Percentiles rank a stretch among this genome's conserved stretches.
phyloP scores from a whole-genome alignment of 1,284 basidiomycete species.

The Phenoliferia sp. region DNA sequence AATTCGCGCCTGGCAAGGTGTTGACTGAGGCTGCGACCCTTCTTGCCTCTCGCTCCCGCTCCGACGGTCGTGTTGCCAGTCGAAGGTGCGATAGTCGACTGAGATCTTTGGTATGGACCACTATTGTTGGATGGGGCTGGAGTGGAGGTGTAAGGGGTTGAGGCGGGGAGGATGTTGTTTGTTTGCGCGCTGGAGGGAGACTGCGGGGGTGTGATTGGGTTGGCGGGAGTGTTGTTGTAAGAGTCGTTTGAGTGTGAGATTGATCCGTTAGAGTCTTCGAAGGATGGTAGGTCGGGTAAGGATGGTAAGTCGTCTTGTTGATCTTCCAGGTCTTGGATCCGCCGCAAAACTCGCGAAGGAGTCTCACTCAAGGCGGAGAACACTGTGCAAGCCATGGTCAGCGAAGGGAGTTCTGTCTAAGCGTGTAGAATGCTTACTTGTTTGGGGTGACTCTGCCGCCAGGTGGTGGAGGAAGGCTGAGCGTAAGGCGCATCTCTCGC shows the following conservation, averaged over 20 bases:
- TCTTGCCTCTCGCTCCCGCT: no score
- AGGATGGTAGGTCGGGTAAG: slow-evolving; percentile 29
- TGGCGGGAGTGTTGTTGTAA: not conserved
- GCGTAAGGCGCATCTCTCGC: no score
- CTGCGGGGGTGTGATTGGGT: not conserved
- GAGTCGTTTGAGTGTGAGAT: slow-evolving; percentile 9
- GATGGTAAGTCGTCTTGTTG: slow-evolving; percentile 23
- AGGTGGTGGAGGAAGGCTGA: no score
- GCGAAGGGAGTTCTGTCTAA: no score
- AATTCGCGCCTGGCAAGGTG: slow-evolving; percentile 5
- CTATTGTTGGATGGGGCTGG: slow-evolving; percentile 17
- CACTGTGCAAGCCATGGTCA: not conserved
- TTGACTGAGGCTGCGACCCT: not conserved
- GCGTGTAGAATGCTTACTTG: no score
- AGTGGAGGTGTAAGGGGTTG: slow-evolving; percentile 22
- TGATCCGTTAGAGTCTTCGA: slow-evolving; percentile 25
- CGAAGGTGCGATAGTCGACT: slow-evolving; percentile 1
- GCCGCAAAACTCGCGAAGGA: slow-evolving; percentile 33
- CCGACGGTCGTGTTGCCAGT: slow-evolving; percentile 2
- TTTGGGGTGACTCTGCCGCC: no score
- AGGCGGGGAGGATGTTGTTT: not conserved
- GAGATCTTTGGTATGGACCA: slow-evolving; percentile 4
- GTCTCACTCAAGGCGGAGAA: slow-evolving; percentile 31
- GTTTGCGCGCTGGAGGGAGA: not conserved
- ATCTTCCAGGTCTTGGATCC: slow-evolving; percentile 24